Percentiles rank a stretch among this genome's conserved stretches.
Conservation (phyloP, 2,329 filamentous ascomycete species). For the Achaetomium macrosporum region DNA sequence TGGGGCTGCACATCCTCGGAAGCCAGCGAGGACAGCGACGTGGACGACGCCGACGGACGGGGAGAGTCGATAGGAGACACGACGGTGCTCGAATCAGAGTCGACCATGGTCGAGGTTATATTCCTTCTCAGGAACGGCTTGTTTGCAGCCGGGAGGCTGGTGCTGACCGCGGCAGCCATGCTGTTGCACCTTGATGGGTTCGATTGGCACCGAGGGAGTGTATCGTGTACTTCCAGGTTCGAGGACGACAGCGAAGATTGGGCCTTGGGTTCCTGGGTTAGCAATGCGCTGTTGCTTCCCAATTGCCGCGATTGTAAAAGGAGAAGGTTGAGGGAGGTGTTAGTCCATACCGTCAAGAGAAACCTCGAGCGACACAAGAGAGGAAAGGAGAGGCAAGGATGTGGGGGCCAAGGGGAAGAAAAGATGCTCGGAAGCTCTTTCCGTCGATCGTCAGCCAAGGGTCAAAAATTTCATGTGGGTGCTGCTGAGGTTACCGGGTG, state of each 20-base stretch:
- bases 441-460: conserved; percentile 4
- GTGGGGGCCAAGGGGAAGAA: conserved; percentile 9
- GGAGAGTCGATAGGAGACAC: conserved; percentile 57
- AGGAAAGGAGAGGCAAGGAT: conserved; percentile 2
- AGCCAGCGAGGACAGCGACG: conserved; percentile 84
- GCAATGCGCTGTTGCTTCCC: neutral
- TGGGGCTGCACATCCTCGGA: conserved; percentile 46
- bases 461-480: conserved; percentile 20
- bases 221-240: neutral
- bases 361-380: conserved; percentile 2
- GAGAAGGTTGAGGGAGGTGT: neutral
- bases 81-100: conserved; percentile 49
- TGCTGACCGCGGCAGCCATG: conserved; percentile 44
- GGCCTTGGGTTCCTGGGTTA: conserved; percentile 1
- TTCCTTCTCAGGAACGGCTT: conserved; percentile 45
- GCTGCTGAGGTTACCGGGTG: neutral
- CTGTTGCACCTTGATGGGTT: conserved; percentile 7
- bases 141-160: conserved; percentile 37
- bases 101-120: conserved; percentile 35
- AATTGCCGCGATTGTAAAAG: neutral
- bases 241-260: conserved; percentile 3
- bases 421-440: conserved; percentile 6
- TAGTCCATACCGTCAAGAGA: conserved; percentile 11
- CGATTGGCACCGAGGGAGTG: conserved; percentile 7
- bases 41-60: conserved; percentile 66